Evolutionary conservation across 2,329 filamentous ascomycete species (phyloP).

Genomic region (Sporothrix mexicana): DNA sequence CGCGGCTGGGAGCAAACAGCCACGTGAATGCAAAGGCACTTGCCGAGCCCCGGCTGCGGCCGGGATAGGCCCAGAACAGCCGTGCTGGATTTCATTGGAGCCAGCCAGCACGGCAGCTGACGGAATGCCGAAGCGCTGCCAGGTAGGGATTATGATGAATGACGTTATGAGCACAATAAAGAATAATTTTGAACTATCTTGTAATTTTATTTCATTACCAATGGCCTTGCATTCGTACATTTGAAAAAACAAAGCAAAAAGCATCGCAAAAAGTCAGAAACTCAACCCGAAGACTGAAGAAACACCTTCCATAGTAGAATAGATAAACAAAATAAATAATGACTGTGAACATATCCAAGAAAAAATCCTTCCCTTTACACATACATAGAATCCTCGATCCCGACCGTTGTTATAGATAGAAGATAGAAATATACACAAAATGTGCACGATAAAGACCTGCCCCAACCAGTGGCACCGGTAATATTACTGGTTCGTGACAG

Average conservation of each 20-base stretch:
- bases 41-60: not conserved
- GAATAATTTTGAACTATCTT: not conserved
- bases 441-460: not conserved
- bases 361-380: slow-evolving; percentile 29
- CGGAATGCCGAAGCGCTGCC: not conserved
- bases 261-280: not conserved
- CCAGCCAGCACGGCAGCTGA: not conserved
- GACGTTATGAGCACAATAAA: not conserved
- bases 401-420: not conserved
- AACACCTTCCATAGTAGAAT: slow-evolving; percentile 31
- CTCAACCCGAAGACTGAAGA: slow-evolving; percentile 29
- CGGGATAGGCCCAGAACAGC: not conserved
- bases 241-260: not conserved
- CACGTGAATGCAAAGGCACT: no score
- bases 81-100: not conserved
- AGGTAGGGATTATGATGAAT: not conserved
- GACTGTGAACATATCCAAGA: slow-evolving; percentile 35
- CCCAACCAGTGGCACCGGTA: not conserved
- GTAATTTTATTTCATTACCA: not conserved
- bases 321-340: slow-evolving; percentile 32
- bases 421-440: not conserved
- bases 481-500: not conserved
- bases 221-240: not conserved
- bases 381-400: slow-evolving; percentile 13
- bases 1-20: no score